Percentiles rank a stretch among this genome's conserved stretches.
These are phyloP conservation scores for Termitomyces sp. DNA, from an alignment of 1,284 basidiomycete species.

Conservation along the genomic window DNA sequence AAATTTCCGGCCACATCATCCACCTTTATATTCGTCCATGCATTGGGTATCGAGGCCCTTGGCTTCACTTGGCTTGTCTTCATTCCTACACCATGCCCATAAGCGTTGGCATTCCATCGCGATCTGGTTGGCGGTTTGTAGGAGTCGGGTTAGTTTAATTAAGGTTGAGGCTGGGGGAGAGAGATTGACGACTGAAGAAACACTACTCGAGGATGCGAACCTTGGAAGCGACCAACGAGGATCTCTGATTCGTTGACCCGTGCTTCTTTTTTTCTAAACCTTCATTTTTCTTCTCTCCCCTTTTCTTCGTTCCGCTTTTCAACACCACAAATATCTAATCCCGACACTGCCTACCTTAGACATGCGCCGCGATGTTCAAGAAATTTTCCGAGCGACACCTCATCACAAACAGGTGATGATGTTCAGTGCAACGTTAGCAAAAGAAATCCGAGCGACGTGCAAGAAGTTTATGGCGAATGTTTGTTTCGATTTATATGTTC, in stretches of 20 bases:
- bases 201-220: constrained; percentile 27
- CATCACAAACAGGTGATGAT: constrained; percentile 99
- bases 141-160: constrained; percentile 23
- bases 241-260: constrained; percentile 21
- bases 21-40: constrained; percentile 42
- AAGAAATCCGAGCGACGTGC: constrained; percentile 96
- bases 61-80: constrained; percentile 29
- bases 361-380: constrained; percentile 99
- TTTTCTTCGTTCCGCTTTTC: constrained; percentile 33
- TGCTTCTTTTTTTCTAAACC: constrained; percentile 17
- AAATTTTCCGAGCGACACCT: constrained; percentile 99
- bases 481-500: constrained; percentile 29
- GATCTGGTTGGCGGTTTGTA: constrained; percentile 28
- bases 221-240: constrained; percentile 28
- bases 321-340: constrained; percentile 56
- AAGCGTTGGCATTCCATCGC: constrained; percentile 26
- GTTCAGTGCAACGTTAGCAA: constrained; percentile 98
- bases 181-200: constrained; percentile 26
- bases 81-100: constrained; percentile 22
- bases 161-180: constrained; percentile 21
- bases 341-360: constrained; percentile 70
- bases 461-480: constrained; percentile 99
- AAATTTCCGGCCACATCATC: constrained; percentile 47
- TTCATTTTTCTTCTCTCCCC: constrained; percentile 22
- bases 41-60: constrained; percentile 29